Base-by-base conservation (phyloP, 1,284 basidiomycete species). In the Malassezia sympodialis region DNA sequence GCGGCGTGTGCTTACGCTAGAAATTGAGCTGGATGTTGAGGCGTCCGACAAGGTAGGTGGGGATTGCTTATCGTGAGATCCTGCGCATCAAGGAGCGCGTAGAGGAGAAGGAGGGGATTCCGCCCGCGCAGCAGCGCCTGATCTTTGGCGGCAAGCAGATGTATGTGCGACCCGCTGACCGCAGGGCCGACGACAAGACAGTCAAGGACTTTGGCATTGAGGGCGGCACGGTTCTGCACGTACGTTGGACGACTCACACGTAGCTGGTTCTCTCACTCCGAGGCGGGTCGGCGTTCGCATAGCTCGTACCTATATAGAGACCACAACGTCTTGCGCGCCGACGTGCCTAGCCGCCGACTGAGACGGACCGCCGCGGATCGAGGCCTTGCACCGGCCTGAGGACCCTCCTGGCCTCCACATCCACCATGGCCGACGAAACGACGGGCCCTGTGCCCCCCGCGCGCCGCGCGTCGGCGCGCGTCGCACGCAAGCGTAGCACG, bases 31-130 rank as follows among this genome's bases (percentile, higher is more conserved):
- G 60, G 90, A 96, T 79, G 90, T 96, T 73, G 90, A 96, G 76
- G 80, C 82, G 15, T 85, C 88, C 59, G 88, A 90, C 79, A 88
- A 87, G 80, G 91, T 86, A 58, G 55, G 81, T 72, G 24, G 24
- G 6, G 23, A 5, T 11, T 15, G 44, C n/a, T n/a, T 21, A 8
- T 12, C 7, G 7, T 26, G 66, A 94, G 91, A 90, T 96, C 74
- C 81, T 83, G 44, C 84, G 89, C 65, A 93, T 98, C 78, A 99
- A 99, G 79, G 91, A 96, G 80, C 87, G 89, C 76, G 90, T 99
- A 28, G 94, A 99, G 76, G 93, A 96, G 79, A 94, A 98, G 78
- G 93, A 91, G 37, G 94, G 93, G 69, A 94, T 99, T 46, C 94
- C 94, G 15, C 93, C 94, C 58, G 87, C 82, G 35, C 94, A 99